A percentile compares a stretch with the other conserved stretches of the same genome.
These are phyloP conservation scores for Clitopilus hobsonii DNA, from an alignment of 768 basidiomycete species.

Conservation along the genomic window DNA sequence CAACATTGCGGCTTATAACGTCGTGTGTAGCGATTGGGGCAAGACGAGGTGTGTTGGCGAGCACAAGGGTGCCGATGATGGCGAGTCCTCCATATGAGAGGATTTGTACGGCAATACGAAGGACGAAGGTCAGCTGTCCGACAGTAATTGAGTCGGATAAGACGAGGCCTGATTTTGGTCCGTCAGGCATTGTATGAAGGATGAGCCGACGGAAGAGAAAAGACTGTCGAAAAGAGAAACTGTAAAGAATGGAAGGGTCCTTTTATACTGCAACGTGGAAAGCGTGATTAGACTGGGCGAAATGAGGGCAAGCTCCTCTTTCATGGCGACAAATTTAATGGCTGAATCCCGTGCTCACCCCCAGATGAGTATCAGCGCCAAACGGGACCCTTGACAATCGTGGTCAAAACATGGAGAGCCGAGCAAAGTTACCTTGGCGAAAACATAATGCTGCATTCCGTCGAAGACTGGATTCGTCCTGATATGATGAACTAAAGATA, in stretches of 20 bases:
- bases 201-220: neutral
- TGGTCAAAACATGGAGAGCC: neutral
- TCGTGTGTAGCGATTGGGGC: conserved; percentile 17
- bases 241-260: neutral
- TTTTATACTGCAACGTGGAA: neutral
- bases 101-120: conserved; percentile 19
- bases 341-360: neutral
- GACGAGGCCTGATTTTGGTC: conserved; percentile 1
- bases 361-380: neutral
- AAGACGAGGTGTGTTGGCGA: conserved; percentile 15
- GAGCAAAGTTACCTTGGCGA: neutral
- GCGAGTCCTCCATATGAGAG: conserved; percentile 15
- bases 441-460: neutral
- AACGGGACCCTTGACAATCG: neutral
- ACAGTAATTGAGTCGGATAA: conserved; percentile 11
- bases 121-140: conserved; percentile 19
- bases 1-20: conserved; percentile 15
- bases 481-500: no score
- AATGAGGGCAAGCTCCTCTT: neutral
- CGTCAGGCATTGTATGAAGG: neutral
- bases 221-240: neutral
- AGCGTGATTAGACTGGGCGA: neutral
- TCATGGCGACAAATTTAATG: neutral
- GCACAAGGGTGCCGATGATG: conserved; percentile 14
- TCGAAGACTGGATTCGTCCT: neutral